Base-by-base conservation (phyloP, 2,329 filamentous ascomycete species). In the Coniochaeta sp. region DNA sequence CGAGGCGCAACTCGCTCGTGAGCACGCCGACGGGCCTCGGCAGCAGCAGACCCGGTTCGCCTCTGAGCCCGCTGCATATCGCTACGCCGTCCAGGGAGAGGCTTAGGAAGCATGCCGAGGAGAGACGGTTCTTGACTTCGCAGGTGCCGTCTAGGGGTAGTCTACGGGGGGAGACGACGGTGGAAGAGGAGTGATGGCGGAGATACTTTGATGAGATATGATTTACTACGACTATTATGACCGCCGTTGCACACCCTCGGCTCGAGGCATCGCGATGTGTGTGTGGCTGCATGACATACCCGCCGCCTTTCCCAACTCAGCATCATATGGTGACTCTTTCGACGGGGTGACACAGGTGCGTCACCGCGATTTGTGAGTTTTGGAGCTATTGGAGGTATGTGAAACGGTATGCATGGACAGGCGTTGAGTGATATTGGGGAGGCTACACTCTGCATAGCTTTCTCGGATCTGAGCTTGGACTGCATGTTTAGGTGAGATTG, bases 41-140 rank as follows among this genome's bases (percentile, higher is more conserved):
- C 19, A 22, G 34, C 34, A 57, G 56, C 56, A 58, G 56, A 31
- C 56, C 56, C 6, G 17, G 26, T 5, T 34, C 28, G 19, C 56
- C 56, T 1, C 14, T 58, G 22, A 58, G 19, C 24, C 56, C 56
- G 34, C 6, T 34, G 34, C 34, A 19, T 14, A 7, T 22, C 7
- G 56, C 19, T 11, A 58, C 56, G 33, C 56, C 56, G 17, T 43
- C 56, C 11, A 44, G 56, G 56, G 56, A 58, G 34, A 58, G 26
- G 38, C 56, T 58, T n/a, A 58, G 34, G 36, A 58, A 44, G 33
- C 38, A 58, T 58, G 38, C 38, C 9, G 56, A 58, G 24, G 56
- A 58, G 36, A 58, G 56, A 16, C 26, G 34, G 28, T 57, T 38
- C n/a, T 24, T 57, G 34, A 24, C 2, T 6, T n/a, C 52, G 24